A percentile compares a stretch with the other conserved stretches of the same genome.
These are phyloP conservation scores for Aspergillus fijiensis DNA, from an alignment of 2,329 filamentous ascomycete genomes.

Conservation along the genomic window DNA sequence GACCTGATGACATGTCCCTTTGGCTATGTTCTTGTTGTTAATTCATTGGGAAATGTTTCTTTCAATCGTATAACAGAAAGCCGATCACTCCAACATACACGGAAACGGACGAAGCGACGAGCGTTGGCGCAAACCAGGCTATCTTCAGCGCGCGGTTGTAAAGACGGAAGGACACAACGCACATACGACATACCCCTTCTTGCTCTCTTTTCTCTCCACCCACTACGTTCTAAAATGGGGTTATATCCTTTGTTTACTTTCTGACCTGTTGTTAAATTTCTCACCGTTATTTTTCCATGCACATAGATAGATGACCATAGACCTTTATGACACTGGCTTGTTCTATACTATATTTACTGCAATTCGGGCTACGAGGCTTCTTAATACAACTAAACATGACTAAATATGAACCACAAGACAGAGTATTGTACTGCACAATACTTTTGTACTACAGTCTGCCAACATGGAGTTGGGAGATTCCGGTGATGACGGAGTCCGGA, in stretches of 20 bases:
- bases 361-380: too few species aligned
- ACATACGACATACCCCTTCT: neutral
- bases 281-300: conserved; percentile 10
- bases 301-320: conserved; percentile 18
- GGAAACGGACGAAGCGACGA: conserved; percentile 10
- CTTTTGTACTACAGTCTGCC: too few species aligned
- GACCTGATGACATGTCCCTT: conserved; percentile 15
- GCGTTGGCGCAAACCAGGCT: conserved; percentile 14
- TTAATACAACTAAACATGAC: too few species aligned
- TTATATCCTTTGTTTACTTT: conserved; percentile 10
- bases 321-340: conserved; percentile 6
- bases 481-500: neutral
- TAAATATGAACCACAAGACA: too few species aligned
- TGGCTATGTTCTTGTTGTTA: conserved; percentile 17
- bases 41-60: conserved; percentile 14
- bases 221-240: too few species aligned
- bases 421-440: too few species aligned
- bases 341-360: too few species aligned
- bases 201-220: neutral
- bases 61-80: conserved; percentile 21
- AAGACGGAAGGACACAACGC: conserved; percentile 6
- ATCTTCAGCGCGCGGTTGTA: conserved; percentile 20
- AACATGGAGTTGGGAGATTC: too few species aligned
- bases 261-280: conserved; percentile 7
- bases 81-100: conserved; percentile 14